A percentile compares a stretch with the other conserved stretches of the same genome.
These are phyloP conservation scores for Pouteria campechiana DNA, from an alignment of 179 eudicot species.

Conservation along the genomic window DNA sequence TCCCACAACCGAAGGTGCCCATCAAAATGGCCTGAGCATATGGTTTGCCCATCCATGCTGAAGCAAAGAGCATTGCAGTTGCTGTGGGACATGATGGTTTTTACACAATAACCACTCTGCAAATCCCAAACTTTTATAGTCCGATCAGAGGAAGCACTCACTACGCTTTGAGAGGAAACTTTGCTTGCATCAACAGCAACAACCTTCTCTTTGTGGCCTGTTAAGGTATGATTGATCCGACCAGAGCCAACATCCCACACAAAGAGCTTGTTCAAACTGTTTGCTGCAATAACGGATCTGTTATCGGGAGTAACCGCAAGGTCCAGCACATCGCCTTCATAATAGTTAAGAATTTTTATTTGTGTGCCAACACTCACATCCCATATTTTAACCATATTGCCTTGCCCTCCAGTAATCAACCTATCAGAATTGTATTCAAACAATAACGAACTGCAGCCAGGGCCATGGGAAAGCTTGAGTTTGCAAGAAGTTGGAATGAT, in stretches of 20 bases:
- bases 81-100: slow-evolving; percentile 70
- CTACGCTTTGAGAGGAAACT: slow-evolving; percentile 57
- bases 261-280: slow-evolving; percentile 68
- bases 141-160: slow-evolving; percentile 83
- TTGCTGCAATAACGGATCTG: slow-evolving; percentile 73
- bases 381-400: slow-evolving; percentile 75
- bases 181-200: slow-evolving; percentile 90
- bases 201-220: slow-evolving; percentile 87
- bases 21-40: slow-evolving; percentile 86
- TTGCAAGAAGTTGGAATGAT: slow-evolving; percentile 46
- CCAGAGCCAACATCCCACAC: slow-evolving; percentile 78
- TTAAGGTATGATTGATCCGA: slow-evolving; percentile 71
- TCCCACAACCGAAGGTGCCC: slow-evolving; percentile 93
- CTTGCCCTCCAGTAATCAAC: slow-evolving; percentile 86
- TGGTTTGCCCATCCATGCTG: slow-evolving; percentile 71
- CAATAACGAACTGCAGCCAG: slow-evolving; percentile 78
- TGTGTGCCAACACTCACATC: slow-evolving; percentile 58
- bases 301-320: slow-evolving; percentile 71
- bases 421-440: slow-evolving; percentile 66
- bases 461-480: slow-evolving; percentile 70
- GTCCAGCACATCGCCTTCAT: slow-evolving; percentile 81
- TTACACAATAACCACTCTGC: slow-evolving; percentile 70
- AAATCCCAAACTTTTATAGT: slow-evolving; percentile 94
- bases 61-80: slow-evolving; percentile 77
- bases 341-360: slow-evolving; percentile 47